These are phyloP conservation scores for Candida smagusa DNA, from an alignment of 1,139 yeast species.

Conservation along the genomic window DNA sequence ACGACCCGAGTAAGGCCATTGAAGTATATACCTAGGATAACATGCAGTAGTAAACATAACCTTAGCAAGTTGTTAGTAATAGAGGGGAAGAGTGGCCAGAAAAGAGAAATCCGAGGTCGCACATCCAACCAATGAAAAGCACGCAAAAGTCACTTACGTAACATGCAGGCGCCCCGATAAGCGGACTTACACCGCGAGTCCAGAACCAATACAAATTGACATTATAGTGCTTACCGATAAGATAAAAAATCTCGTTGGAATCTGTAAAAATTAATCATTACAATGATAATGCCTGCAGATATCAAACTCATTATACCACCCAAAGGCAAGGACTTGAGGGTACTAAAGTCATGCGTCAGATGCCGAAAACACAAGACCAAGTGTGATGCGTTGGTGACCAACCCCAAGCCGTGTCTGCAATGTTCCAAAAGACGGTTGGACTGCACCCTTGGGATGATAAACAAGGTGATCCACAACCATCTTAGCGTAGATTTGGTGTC, in stretches of 20 bases:
- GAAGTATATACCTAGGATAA: no score
- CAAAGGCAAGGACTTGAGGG: slow-evolving; percentile 5
- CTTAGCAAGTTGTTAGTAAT: no score
- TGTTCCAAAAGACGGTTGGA: slow-evolving; percentile 49
- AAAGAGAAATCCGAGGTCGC: not conserved
- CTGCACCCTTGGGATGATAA: slow-evolving; percentile 47
- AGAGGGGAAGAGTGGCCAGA: not conserved
- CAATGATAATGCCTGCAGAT: not conserved
- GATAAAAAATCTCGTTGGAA: not conserved
- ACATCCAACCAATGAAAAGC: not conserved
- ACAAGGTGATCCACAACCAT: slow-evolving; percentile 22
- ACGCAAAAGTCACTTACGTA: not conserved
- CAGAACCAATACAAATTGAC: not conserved
- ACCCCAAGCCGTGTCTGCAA: slow-evolving; percentile 56
- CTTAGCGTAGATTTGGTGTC: slow-evolving; percentile 24
- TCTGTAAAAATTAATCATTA: not conserved
- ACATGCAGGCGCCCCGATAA: slow-evolving; percentile 10
- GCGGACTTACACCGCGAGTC: slow-evolving; percentile 9
- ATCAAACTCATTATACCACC: slow-evolving; percentile 20
- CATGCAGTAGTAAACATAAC: no score
- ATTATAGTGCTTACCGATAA: not conserved
- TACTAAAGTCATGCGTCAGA: slow-evolving; percentile 57
- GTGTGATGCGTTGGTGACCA: slow-evolving; percentile 53
- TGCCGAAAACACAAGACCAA: slow-evolving; percentile 66
- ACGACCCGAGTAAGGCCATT: no score